phyloP scores from a whole-genome alignment of 352 stramenopile species.

The Globisporangium alternatum region DNA sequence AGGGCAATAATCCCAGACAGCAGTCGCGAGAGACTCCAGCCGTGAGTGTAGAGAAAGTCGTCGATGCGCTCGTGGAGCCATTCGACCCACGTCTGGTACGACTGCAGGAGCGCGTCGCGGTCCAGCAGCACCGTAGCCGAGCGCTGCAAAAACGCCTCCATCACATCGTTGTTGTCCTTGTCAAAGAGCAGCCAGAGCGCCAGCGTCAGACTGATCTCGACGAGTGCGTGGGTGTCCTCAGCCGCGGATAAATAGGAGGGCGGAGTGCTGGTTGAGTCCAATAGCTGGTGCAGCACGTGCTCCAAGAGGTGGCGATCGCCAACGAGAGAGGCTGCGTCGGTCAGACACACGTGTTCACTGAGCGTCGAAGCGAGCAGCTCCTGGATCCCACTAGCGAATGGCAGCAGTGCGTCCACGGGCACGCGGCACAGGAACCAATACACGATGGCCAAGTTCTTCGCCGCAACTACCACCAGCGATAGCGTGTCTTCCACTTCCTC shows the following conservation, averaged over 20 bases:
- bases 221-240: background rate
- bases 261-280: too few species aligned
- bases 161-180: background rate
- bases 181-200: background rate
- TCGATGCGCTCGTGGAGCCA: slow-evolving; percentile 8
- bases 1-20: background rate
- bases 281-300: background rate
- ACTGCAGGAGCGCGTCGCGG: background rate
- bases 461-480: background rate
- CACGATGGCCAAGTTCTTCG: background rate
- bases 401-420: background rate
- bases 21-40: background rate
- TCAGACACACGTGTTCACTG: background rate
- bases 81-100: slow-evolving; percentile 1
- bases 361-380: background rate
- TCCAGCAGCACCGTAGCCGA: background rate
- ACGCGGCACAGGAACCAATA: background rate
- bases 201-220: background rate
- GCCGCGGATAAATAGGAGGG: too few species aligned
- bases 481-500: background rate
- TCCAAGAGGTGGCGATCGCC: background rate
- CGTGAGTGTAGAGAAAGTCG: background rate
- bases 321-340: too few species aligned
- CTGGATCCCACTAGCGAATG: background rate
- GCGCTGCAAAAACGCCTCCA: slow-evolving; percentile 6